These are phyloP conservation scores for Danielozyma ontarioensis DNA, from an alignment of 805 yeast genomes.

Conservation along the genomic window DNA sequence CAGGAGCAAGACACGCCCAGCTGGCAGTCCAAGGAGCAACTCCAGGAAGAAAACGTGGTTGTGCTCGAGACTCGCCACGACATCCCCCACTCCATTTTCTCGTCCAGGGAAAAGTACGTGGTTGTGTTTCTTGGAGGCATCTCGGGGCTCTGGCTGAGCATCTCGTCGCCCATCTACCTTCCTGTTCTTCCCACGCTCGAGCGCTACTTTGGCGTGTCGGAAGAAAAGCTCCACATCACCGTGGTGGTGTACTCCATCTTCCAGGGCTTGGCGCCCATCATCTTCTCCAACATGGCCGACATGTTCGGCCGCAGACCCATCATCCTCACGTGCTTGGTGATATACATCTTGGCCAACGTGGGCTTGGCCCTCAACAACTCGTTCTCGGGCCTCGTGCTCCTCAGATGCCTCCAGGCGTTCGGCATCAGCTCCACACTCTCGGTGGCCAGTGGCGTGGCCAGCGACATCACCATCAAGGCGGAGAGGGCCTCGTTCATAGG, in stretches of 20 bases:
- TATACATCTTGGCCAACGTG: slow-evolving; percentile 1
- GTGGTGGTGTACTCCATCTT: slow-evolving; percentile 3
- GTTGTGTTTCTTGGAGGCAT: slow-evolving; percentile 1
- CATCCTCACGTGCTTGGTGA: neutral
- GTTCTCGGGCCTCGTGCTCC: slow-evolving; percentile 1
- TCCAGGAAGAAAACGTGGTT: neutral
- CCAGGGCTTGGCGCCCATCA: slow-evolving; percentile 1
- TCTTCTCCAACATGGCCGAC: slow-evolving; percentile 3
- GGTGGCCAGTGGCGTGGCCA: slow-evolving; percentile 2
- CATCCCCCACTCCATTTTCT: slow-evolving; percentile 1
- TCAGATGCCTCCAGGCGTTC: slow-evolving; percentile 4
- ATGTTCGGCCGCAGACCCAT: slow-evolving; percentile 1
- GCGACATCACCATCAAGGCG: slow-evolving; percentile 3
- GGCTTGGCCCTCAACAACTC: slow-evolving; percentile 1
- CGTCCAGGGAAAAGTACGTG: neutral
- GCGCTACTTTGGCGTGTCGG: neutral
- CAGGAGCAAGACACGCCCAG: neutral
- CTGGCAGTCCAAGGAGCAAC: neutral
- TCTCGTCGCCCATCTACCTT: slow-evolving; percentile 2
- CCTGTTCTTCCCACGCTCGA: slow-evolving; percentile 2
- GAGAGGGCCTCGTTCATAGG: slow-evolving; percentile 3
- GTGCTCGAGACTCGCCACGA: neutral
- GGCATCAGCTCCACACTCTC: slow-evolving; percentile 2
- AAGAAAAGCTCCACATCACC: neutral
- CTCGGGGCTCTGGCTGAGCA: slow-evolving; percentile 2